Evolutionary conservation across 371 early-diverging fungal species (phyloP).

Genomic region (Neoconidiobolus thromboides): DNA sequence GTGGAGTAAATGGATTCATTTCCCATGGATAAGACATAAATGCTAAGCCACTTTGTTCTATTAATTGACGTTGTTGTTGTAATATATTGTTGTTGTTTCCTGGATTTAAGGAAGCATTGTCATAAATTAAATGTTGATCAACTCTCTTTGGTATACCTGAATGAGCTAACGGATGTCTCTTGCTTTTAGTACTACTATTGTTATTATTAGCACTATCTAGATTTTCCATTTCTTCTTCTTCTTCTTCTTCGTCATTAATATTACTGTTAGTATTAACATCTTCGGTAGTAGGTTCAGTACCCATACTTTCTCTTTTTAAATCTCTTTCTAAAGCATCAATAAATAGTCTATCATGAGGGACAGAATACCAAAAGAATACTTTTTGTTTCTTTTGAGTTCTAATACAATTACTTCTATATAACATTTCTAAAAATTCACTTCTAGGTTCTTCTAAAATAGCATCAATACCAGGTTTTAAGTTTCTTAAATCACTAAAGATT

Average conservation of each 20-base stretch:
- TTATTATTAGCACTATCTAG: not conserved
- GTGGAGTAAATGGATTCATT: not conserved
- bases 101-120: conserved; percentile 2
- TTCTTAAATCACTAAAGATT: conserved; percentile 92
- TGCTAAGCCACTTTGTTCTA: not conserved
- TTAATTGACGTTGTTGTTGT: not conserved
- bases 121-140: not conserved
- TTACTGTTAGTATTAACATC: not conserved
- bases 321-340: conserved; percentile 98
- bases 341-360: conserved; percentile 94
- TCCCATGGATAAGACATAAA: too few relatives aligned
- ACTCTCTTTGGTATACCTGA: not conserved
- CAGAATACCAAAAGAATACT: conserved; percentile 97
- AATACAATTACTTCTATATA: conserved; percentile 96
- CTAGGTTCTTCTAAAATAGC: conserved; percentile 92
- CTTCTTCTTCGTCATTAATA: not conserved
- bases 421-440: conserved; percentile 88
- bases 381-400: conserved; percentile 99
- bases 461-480: conserved; percentile 94
- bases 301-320: conserved; percentile 66
- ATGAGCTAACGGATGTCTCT: conserved; percentile 1
- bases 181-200: not conserved
- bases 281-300: not conserved
- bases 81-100: not conserved
- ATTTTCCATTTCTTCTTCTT: not conserved